Conservation (phyloP, 768 basidiomycete species). For the Phallus indusiatus region DNA sequence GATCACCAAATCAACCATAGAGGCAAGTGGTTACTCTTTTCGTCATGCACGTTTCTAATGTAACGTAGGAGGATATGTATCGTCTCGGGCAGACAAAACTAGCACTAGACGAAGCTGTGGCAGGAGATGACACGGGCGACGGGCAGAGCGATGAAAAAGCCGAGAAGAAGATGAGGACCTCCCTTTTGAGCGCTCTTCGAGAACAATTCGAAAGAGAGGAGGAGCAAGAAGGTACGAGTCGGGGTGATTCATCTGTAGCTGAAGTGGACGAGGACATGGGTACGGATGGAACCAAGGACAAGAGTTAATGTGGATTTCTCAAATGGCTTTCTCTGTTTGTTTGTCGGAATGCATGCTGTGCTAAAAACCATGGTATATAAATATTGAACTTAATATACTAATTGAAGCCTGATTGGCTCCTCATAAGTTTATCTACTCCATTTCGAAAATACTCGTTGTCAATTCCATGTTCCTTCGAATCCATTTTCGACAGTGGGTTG, state of each 20-base stretch:
- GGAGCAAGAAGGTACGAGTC: not conserved
- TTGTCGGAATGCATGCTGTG: not conserved
- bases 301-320: not conserved
- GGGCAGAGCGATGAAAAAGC: slow-evolving; percentile 44
- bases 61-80: slow-evolving; percentile 75
- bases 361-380: not conserved
- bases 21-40: slow-evolving; percentile 28
- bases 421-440: slow-evolving; percentile 66
- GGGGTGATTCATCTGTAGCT: not conserved
- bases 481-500: slow-evolving; percentile 80
- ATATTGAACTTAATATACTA: slow-evolving; percentile 11
- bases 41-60: not conserved
- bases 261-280: not conserved
- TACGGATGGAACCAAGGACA: not conserved
- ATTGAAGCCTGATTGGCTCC: slow-evolving; percentile 43
- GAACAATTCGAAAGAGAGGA: slow-evolving; percentile 68
- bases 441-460: slow-evolving; percentile 89
- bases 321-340: not conserved
- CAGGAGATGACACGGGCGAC: slow-evolving; percentile 54
- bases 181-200: slow-evolving; percentile 74
- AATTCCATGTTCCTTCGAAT: slow-evolving; percentile 74
- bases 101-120: slow-evolving; percentile 88
- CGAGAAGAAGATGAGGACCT: slow-evolving; percentile 78
- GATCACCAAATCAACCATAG: slow-evolving; percentile 84
- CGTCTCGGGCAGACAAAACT: slow-evolving; percentile 84